Evolutionary conservation across 2,329 filamentous ascomycete species (phyloP).

Genomic region (Fusarium poae): DNA sequence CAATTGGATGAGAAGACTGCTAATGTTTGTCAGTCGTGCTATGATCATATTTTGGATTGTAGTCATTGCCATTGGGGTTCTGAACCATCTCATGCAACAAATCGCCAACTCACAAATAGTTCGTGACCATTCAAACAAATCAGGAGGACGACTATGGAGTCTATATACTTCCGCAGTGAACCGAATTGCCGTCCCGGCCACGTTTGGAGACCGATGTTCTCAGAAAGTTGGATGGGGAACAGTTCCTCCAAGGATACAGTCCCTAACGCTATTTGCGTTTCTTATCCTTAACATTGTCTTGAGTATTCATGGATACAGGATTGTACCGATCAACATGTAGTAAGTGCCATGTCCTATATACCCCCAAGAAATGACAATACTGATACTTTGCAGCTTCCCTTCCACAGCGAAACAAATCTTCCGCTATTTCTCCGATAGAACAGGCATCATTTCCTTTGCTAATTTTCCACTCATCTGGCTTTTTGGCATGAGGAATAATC

Average conservation of each 20-base stretch:
- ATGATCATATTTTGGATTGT: conserved; percentile 59
- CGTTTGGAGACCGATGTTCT: conserved; percentile 59
- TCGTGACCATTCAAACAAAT: conserved; percentile 2
- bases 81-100: conserved; percentile 48
- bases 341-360: conserved; percentile 35
- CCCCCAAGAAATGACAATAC: neutral
- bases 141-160: neutral
- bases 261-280: conserved; percentile 56
- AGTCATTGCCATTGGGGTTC: conserved; percentile 55
- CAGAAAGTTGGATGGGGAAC: conserved; percentile 62
- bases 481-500: conserved; percentile 75
- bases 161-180: conserved; percentile 51
- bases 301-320: conserved; percentile 54
- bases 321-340: conserved; percentile 58
- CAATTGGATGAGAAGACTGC: rapidly evolving
- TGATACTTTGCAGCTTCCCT: conserved; percentile 52
- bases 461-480: conserved; percentile 75
- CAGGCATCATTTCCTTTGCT: conserved; percentile 72
- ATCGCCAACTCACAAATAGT: conserved; percentile 14
- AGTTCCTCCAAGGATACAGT: conserved; percentile 60
- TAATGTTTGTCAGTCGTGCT: conserved; percentile 43
- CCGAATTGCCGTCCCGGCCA: conserved; percentile 56
- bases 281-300: conserved; percentile 56
- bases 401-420: conserved; percentile 53
- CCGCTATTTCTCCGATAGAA: conserved; percentile 72